A percentile compares a stretch with the other conserved stretches of the same genome.
Evolutionary conservation across 1,284 basidiomycete species (phyloP).

Genomic region (Puccinia hordei): DNA sequence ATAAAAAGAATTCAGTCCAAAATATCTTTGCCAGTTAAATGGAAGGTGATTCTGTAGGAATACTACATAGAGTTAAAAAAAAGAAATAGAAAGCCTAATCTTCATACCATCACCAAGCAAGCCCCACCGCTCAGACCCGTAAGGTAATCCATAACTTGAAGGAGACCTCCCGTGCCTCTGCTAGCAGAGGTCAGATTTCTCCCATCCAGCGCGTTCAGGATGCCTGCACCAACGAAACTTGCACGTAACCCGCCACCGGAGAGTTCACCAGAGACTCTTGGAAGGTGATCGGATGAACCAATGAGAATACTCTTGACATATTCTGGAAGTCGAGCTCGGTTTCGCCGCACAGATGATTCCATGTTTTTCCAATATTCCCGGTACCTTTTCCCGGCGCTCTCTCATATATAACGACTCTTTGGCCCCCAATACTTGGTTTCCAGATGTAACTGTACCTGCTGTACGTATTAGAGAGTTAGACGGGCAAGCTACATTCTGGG

Average conservation of each 20-base stretch:
- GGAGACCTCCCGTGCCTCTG: constrained; percentile 63
- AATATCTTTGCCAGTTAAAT: not conserved
- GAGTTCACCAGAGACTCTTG: constrained; percentile 17
- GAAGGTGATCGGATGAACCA: constrained; percentile 10
- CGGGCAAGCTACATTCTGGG: constrained; percentile 13
- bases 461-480: constrained; percentile 14
- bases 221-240: constrained; percentile 67
- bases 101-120: constrained; percentile 20
- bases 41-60: not conserved
- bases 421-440: constrained; percentile 22
- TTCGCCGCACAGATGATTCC: not conserved
- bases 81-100: not conserved
- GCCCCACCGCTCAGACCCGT: constrained; percentile 32
- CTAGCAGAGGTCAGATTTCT: constrained; percentile 66
- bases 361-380: constrained; percentile 12
- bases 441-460: constrained; percentile 22
- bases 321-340: not conserved
- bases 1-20: not conserved
- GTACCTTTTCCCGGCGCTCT: constrained; percentile 1
- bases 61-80: not conserved
- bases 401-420: constrained; percentile 16
- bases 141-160: constrained; percentile 33
- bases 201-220: constrained; percentile 67
- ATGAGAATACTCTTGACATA: constrained; percentile 30
- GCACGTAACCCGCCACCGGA: constrained; percentile 63